phyloP scores from a whole-genome alignment of 495 filamentous ascomycete species.

The Geopyxis carbonaria region DNA sequence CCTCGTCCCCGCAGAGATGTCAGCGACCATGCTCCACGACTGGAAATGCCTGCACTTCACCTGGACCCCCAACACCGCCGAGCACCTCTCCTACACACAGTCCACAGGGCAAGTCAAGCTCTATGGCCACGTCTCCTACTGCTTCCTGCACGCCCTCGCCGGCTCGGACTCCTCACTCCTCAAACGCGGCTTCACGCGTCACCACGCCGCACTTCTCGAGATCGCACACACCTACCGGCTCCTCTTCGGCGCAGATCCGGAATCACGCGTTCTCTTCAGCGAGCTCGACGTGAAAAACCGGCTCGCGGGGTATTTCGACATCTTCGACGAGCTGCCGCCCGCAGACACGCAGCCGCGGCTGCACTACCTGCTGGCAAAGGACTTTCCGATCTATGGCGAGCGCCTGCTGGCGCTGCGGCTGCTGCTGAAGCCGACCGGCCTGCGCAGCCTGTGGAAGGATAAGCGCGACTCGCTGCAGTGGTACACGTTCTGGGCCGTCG shows the following conservation, averaged over 20 bases:
- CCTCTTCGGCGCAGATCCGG: slow-evolving; percentile 4
- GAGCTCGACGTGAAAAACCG: background rate
- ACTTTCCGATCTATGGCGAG: slow-evolving; percentile 17
- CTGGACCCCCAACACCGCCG: slow-evolving; percentile 4
- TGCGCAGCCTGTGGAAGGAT: slow-evolving; percentile 17
- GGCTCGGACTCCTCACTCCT: slow-evolving; percentile 1
- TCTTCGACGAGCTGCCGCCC: background rate
- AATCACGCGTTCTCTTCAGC: background rate
- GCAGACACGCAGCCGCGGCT: background rate
- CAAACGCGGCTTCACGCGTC: slow-evolving; percentile 1
- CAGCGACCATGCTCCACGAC: slow-evolving; percentile 5
- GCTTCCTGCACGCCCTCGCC: slow-evolving; percentile 3
- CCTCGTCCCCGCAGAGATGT: slow-evolving; percentile 2
- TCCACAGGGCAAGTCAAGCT: background rate
- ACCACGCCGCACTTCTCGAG: slow-evolving; percentile 4
- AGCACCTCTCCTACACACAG: slow-evolving; percentile 1
- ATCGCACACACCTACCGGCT: slow-evolving; percentile 4
- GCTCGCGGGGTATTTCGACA: slow-evolving; percentile 4
- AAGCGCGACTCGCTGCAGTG: slow-evolving; percentile 16
- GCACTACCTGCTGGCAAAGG: slow-evolving; percentile 7
- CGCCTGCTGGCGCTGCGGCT: slow-evolving; percentile 5
- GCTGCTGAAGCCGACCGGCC: slow-evolving; percentile 6
- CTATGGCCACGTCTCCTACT: slow-evolving; percentile 6
- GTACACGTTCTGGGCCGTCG: slow-evolving; percentile 24
- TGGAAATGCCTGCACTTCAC: slow-evolving; percentile 2